Conservation (phyloP, 495 filamentous ascomycete species). For the Aspergillus sparsus region DNA sequence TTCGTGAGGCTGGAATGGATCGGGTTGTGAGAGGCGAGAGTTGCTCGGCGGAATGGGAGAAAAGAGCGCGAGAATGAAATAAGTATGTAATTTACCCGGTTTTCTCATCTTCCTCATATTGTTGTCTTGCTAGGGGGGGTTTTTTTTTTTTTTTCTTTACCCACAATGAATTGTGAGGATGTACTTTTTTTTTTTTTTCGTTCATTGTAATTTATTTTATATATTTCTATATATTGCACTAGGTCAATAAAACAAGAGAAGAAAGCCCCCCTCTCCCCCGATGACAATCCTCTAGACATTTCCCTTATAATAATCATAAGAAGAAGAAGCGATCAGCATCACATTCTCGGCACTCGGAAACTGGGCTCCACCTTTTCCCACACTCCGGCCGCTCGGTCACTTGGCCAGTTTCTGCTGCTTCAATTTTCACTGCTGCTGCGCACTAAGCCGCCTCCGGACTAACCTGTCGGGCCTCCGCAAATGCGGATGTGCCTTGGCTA, state of each 20-base stretch:
- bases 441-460: slow-evolving; percentile 27
- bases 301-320: no score
- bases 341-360: slow-evolving; percentile 33
- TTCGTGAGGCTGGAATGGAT: slow-evolving; percentile 1
- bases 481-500: slow-evolving; percentile 24
- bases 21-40: background rate
- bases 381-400: slow-evolving; percentile 27
- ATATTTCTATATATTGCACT: background rate
- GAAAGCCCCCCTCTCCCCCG: no score
- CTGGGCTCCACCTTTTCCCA: slow-evolving; percentile 20
- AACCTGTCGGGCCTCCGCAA: slow-evolving; percentile 30
- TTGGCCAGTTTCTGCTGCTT: slow-evolving; percentile 13
- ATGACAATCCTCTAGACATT: no score
- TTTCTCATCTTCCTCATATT: background rate
- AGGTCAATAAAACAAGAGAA: no score
- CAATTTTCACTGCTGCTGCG: background rate
- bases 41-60: slow-evolving; percentile 1
- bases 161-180: slow-evolving; percentile 12
- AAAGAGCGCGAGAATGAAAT: background rate
- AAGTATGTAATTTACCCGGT: slow-evolving; percentile 14
- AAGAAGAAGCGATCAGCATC: slow-evolving; percentile 3
- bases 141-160: background rate
- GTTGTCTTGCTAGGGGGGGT: no score
- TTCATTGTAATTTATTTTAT: slow-evolving; percentile 19
- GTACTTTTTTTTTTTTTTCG: slow-evolving; percentile 21